phyloP scores from a whole-genome alignment of 176 grass and related monocot genomes.

The Aegilops bicornis region DNA sequence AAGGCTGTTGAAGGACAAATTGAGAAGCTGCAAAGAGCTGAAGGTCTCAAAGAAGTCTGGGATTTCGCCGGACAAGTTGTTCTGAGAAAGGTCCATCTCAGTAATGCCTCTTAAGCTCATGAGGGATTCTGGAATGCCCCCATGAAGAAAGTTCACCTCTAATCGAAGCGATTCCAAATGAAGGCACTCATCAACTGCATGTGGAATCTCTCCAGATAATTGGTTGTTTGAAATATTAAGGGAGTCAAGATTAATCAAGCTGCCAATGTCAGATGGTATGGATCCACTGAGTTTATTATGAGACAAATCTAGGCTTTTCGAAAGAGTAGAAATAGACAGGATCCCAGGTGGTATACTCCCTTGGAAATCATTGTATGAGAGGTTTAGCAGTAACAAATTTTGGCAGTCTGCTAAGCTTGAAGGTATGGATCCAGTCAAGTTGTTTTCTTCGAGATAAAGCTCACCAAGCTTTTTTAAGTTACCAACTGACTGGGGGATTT shows the following conservation, averaged over 20 bases:
- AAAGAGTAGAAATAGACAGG: constrained; percentile 12
- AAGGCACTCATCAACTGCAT: constrained; percentile 12
- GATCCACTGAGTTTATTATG: too few relatives aligned
- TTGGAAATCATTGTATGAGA: constrained; percentile 11
- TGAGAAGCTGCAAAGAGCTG: not conserved
- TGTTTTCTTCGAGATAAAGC: constrained; percentile 25
- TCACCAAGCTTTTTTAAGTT: constrained; percentile 36
- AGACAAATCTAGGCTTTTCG: not conserved
- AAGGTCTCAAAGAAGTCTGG: not conserved
- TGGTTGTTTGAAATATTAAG: constrained; percentile 18
- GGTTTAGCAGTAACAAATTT: constrained; percentile 7
- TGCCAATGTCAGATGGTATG: not conserved
- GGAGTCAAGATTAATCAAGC: constrained; percentile 1
- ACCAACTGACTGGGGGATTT: constrained; percentile 30
- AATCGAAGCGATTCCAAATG: constrained; percentile 17
- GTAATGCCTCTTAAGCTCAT: not conserved
- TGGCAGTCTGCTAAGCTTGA: constrained; percentile 16
- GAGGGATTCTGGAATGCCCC: constrained; percentile 33
- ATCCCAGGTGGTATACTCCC: constrained; percentile 12
- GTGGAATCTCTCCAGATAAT: constrained; percentile 29
- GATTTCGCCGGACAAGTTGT: constrained; percentile 25
- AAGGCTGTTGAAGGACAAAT: not conserved
- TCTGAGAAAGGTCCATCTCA: constrained; percentile 28
- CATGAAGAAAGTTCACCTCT: constrained; percentile 26
- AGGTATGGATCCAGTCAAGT: constrained; percentile 37